Percentiles rank a stretch among this genome's conserved stretches.
phyloP scores from a whole-genome alignment of 306 rosid species.

The Glycine soja region DNA sequence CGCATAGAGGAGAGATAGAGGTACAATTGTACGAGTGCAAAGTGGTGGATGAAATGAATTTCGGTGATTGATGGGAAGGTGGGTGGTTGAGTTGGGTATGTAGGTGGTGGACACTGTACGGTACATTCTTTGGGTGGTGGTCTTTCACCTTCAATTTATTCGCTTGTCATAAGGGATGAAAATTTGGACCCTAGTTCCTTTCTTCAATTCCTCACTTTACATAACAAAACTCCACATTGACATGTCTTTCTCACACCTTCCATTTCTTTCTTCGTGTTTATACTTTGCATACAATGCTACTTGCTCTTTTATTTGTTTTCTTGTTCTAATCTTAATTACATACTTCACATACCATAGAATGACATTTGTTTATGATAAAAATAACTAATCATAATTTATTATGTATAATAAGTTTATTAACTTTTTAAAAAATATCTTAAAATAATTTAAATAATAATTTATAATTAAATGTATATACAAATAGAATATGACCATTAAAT shows the following conservation, averaged over 20 bases:
- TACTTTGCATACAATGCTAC: no score
- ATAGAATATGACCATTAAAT: no score
- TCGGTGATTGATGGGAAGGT: slow-evolving; percentile 40
- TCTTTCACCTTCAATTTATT: slow-evolving; percentile 62
- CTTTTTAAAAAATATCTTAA: no score
- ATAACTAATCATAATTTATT: no score
- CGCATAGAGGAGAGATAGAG: background rate
- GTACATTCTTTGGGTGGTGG: slow-evolving; percentile 49
- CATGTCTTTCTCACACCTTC: slow-evolving; percentile 45
- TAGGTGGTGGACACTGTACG: slow-evolving; percentile 43
- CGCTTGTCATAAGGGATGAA: slow-evolving; percentile 54
- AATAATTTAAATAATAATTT: no score
- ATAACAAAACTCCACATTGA: slow-evolving; percentile 40
- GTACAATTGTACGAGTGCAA: background rate
- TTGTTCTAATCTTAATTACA: no score
- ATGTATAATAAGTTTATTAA: no score
- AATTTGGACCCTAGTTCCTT: slow-evolving; percentile 50
- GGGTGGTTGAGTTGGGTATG: slow-evolving; percentile 46
- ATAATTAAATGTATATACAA: no score
- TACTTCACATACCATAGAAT: no score
- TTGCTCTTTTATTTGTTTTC: no score
- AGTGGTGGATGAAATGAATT: slow-evolving; percentile 43
- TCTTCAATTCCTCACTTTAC: slow-evolving; percentile 46
- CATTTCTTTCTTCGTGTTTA: background rate
- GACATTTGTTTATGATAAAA: no score